Base-by-base conservation (phyloP, 2,329 filamentous ascomycete species). In the Penicillium hordei region DNA sequence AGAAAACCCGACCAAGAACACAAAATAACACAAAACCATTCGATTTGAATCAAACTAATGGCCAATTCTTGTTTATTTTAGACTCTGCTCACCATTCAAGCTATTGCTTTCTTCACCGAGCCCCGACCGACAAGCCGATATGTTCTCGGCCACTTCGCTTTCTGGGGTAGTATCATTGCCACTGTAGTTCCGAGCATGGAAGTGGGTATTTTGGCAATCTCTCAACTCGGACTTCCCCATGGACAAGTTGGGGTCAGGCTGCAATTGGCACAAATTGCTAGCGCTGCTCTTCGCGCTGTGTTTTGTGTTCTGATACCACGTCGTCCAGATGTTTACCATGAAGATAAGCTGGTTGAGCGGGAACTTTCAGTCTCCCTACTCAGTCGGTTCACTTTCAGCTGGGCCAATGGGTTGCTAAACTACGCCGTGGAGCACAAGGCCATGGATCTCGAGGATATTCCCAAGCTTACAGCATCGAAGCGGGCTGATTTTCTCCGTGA, bases 321-420 rank as follows among this genome's bases (percentile, higher is more conserved):
- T 43, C 81, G 89, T 12, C 89, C 89, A 4, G 79, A 86, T 52
- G 85, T 92, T 19, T 90, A 81, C 67, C 77, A 81, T 65, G 71
- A 86, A 39, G 85, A 79, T 27, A 76, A 80, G 46, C 69, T 79
- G 4, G 86, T 93, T 33, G 89, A 93, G 68, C 76, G 78, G 17
- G 81, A 88, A 74, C 81, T 80, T 65, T 88, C 86, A 0, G 79
- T 78, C 4, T 86, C 86, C 2, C 82, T 86, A 1, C 77, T 88
- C 48, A 81, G 76, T 50, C 83, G 85, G 50, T 85, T 85, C 67
- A 89, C 83, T 7, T 93, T 87, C 75, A 76, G 78, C 48, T 93
- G 89, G 89, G 80, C 83, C 2, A 73, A 70, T 1, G 70, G 75
- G 2, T 65, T 91, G 0, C 78, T 93, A 15, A 65, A 72, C 1